Percentiles rank a stretch among this genome's conserved stretches.
phyloP scores from a whole-genome alignment of 2,329 filamentous ascomycete genomes.

The Colletotrichum shisoi region DNA sequence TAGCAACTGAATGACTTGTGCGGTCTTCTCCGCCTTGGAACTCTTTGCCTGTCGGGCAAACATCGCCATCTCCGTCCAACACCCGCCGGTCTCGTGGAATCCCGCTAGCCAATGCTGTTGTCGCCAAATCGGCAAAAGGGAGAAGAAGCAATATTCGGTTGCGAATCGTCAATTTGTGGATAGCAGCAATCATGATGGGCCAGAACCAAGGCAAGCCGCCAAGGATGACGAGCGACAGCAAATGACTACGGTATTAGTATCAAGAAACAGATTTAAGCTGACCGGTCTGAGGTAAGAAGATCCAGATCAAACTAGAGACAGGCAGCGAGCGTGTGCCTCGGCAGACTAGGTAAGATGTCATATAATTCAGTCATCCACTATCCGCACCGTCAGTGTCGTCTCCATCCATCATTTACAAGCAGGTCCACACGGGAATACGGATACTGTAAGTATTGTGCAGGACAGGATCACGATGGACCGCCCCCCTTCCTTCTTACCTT shows the following conservation, averaged over 20 bases:
- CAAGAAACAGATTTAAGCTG: background rate
- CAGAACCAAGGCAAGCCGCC: conserved; percentile 20
- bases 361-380: conserved; percentile 13
- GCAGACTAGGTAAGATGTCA: conserved; percentile 5
- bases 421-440: conserved; percentile 30
- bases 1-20: background rate
- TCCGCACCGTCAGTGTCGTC: background rate
- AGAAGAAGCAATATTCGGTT: conserved; percentile 3
- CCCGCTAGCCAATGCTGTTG: background rate
- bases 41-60: background rate
- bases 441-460: conserved; percentile 6
- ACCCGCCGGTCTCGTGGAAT: background rate
- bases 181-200: conserved; percentile 15
- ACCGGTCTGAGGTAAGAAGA: conserved; percentile 33
- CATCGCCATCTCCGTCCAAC: background rate
- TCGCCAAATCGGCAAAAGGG: background rate
- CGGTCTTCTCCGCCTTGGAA: background rate
- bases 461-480: conserved; percentile 20
- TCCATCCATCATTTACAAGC: background rate
- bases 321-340: conserved; percentile 1
- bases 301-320: conserved; percentile 2
- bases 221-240: background rate
- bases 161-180: background rate
- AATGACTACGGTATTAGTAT: conserved; percentile 16
- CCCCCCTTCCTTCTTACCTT: conserved; percentile 22